phyloP scores from a whole-genome alignment of 208 protist genomes.

The Crithidia thermophila region DNA sequence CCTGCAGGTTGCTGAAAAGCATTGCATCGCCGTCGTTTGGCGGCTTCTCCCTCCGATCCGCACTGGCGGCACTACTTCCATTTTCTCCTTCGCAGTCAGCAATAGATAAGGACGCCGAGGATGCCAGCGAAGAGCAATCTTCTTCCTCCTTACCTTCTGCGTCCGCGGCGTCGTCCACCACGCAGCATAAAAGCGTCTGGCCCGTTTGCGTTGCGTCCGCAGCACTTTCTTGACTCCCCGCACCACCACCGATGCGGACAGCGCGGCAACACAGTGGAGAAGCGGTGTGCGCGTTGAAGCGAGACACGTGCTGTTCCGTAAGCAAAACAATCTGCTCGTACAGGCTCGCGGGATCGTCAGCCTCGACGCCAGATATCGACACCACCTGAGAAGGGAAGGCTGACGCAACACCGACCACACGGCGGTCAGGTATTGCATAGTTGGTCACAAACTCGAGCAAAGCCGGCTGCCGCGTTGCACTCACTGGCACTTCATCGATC shows the following conservation, averaged over 20 bases:
- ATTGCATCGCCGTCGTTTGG: no score
- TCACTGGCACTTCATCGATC: slow-evolving; percentile 34
- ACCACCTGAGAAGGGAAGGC: no score
- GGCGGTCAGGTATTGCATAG: no score
- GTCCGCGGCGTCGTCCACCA: not conserved
- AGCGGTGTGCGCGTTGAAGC: not conserved
- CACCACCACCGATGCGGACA: not conserved
- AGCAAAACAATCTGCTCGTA: not conserved
- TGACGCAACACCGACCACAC: no score
- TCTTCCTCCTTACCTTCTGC: not conserved
- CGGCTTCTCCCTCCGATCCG: no score
- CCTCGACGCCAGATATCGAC: not conserved
- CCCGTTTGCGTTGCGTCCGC: not conserved
- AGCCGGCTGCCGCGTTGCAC: slow-evolving; percentile 28
- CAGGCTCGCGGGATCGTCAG: not conserved
- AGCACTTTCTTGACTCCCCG: not conserved
- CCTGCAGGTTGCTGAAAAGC: no score
- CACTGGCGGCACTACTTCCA: no score
- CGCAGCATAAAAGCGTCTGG: slow-evolving; percentile 20
- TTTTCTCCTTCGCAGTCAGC: not conserved
- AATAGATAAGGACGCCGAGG: not conserved
- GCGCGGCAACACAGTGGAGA: not conserved
- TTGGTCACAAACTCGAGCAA: not conserved
- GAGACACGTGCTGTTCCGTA: not conserved
- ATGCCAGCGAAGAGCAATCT: not conserved